These are phyloP conservation scores for Seminavis robusta DNA, from an alignment of 108 stramenopile genomes.

Conservation along the genomic window DNA sequence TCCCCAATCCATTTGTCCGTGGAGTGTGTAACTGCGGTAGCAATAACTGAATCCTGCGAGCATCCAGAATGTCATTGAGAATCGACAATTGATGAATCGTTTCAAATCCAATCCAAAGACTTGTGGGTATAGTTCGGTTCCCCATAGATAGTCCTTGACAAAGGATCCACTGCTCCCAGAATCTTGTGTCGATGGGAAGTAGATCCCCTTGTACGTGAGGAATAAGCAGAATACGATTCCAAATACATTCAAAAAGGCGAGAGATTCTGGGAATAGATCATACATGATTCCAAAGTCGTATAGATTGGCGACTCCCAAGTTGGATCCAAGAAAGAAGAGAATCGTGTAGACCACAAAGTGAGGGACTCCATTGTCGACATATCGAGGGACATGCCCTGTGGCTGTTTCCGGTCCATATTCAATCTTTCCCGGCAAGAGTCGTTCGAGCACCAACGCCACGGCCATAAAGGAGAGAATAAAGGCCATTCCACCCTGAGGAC, in stretches of 20 bases:
- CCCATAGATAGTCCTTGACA: constrained; percentile 98
- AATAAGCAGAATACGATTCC: constrained; percentile 86
- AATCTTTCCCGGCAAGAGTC: constrained; percentile 54
- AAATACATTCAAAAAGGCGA: constrained; percentile 90
- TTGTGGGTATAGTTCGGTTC: constrained; percentile 97
- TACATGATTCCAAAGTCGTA: constrained; percentile 43
- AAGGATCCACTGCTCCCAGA: constrained; percentile 78
- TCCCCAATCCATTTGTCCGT: constrained; percentile 44
- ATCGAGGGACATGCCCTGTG: constrained; percentile 68
- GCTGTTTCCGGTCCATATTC: constrained; percentile 59
- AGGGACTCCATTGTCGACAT: constrained; percentile 74
- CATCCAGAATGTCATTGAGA: constrained; percentile 98
- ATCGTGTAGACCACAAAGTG: constrained; percentile 55
- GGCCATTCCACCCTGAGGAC: too few species aligned
- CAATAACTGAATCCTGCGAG: constrained; percentile 52
- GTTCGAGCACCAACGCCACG: constrained; percentile 59
- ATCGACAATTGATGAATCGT: constrained; percentile 96
- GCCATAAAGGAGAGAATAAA: constrained; percentile 54
- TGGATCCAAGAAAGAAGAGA: constrained; percentile 36
- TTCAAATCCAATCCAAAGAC: constrained; percentile 95
- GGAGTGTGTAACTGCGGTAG: constrained; percentile 39
- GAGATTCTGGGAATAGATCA: too few species aligned
- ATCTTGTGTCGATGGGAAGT: constrained; percentile 84
- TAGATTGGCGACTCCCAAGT: constrained; percentile 21
- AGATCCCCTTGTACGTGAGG: constrained; percentile 85